These are phyloP conservation scores for Coemansia aciculifera DNA, from an alignment of 192 early-diverging fungal genomes.

Conservation along the genomic window DNA sequence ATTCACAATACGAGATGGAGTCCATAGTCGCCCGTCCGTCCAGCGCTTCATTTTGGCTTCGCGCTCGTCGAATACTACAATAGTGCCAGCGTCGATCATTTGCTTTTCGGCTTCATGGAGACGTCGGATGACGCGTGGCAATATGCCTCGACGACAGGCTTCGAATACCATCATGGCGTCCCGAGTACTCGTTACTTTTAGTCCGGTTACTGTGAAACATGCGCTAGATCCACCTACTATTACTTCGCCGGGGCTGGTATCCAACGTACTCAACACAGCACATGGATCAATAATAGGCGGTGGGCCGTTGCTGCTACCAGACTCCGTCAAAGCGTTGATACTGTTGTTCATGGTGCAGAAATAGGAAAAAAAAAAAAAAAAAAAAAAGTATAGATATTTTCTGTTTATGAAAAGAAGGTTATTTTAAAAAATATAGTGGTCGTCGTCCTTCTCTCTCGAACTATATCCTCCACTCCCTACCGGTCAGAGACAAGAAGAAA, in stretches of 20 bases:
- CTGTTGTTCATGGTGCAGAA: neutral
- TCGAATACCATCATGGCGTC: constrained; percentile 80
- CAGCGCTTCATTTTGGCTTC: constrained; percentile 84
- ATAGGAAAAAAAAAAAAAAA: no score
- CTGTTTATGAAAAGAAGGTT: neutral
- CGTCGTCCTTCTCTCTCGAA: neutral
- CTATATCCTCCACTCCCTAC: neutral
- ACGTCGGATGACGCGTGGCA: constrained; percentile 70
- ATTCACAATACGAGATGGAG: constrained; percentile 78
- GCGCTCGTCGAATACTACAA: constrained; percentile 86
- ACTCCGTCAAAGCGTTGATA: neutral
- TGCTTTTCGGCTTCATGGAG: constrained; percentile 73
- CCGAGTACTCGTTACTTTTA: constrained; percentile 52
- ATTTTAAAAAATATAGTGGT: neutral
- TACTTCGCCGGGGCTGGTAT: constrained; percentile 32
- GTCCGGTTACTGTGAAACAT: constrained; percentile 46
- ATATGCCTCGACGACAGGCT: constrained; percentile 67
- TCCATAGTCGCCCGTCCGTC: constrained; percentile 84
- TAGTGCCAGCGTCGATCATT: constrained; percentile 69
- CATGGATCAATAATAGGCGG: constrained; percentile 18
- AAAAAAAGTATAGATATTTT: neutral
- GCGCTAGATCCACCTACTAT: constrained; percentile 29
- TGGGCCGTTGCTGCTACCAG: neutral
- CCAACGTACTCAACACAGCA: constrained; percentile 11
- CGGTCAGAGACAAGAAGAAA: no score